Evolutionary conservation across 768 basidiomycete genomes (phyloP).

Genomic region (Hysterangium stoloniferum): DNA sequence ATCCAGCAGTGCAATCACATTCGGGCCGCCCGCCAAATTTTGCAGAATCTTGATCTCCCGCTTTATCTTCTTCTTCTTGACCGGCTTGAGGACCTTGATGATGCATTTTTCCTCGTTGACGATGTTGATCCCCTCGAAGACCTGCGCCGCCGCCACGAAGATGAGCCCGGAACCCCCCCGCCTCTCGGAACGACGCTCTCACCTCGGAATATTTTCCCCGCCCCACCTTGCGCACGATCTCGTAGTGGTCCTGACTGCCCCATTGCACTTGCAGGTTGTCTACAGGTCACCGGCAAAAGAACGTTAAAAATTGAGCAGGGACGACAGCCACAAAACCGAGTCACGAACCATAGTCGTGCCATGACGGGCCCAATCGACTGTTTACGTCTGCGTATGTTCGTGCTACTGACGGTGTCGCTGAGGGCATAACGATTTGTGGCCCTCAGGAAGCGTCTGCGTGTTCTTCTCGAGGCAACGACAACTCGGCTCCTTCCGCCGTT

Average conservation of each 20-base stretch:
- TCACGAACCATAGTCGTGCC: constrained; percentile 86
- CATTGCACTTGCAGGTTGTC: constrained; percentile 97
- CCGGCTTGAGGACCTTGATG: constrained; percentile 97
- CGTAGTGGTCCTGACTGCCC: constrained; percentile 96
- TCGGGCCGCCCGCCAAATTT: constrained; percentile 93
- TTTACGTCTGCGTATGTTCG: constrained; percentile 89
- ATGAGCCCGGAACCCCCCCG: constrained; percentile 15
- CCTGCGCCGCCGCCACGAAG: constrained; percentile 33
- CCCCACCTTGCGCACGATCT: constrained; percentile 94
- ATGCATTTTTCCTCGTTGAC: constrained; percentile 91
- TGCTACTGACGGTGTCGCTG: constrained; percentile 69
- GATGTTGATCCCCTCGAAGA: constrained; percentile 90
- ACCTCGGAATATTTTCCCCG: constrained; percentile 95
- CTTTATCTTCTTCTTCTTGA: constrained; percentile 99
- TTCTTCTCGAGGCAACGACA: neutral
- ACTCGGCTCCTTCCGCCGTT: neutral
- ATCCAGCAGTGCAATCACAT: constrained; percentile 87
- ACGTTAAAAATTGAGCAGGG: neutral
- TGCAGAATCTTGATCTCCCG: constrained; percentile 97
- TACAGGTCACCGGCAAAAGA: constrained; percentile 24
- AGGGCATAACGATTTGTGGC: constrained; percentile 5
- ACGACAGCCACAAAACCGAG: constrained; percentile 8
- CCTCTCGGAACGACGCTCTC: constrained; percentile 16
- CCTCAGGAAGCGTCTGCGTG: neutral
- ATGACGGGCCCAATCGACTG: constrained; percentile 75